Base-by-base conservation (phyloP, 169 alveolate genomes). In the Plasmodium ovale region DNA sequence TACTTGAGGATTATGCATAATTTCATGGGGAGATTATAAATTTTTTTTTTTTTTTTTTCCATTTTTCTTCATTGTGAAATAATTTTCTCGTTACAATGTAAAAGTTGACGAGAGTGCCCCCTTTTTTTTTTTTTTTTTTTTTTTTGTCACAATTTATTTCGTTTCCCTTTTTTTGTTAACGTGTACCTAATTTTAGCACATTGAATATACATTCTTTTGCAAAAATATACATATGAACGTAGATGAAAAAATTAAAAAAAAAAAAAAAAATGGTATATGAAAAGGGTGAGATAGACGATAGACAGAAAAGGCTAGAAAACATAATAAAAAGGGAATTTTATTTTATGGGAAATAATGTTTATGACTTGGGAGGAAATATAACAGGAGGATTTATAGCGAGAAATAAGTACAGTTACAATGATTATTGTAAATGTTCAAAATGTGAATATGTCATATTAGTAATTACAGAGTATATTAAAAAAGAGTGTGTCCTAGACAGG, bases 391-490 rank as follows among this genome's bases (percentile, higher is more conserved):
- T 85, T 21, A 67, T 85, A 53, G 39, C 74, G 25, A 85, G 51
- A 7, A 54, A 85, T 14, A 68, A 53, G 16, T 85, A 29, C 37
- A 21, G 10, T 3, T 14, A 10, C 23, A 31, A 56, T 9, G 79
- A 64, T 31, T n/a, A 33, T 6, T 56, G 67, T 47, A 49, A 85
- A 25, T 85, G 87, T 33, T 39, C 21, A 7, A 85, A 35, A 33
- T 68, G 87, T 44, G 87, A 85, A n/a, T 33, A 68, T 68, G 47
- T 69, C 25, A 39, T 85, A 68, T 31, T 85, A 37, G 49, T 85
- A 25, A 47, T 85, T 35, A 85, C 73, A 25, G 91, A 85, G 9
- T 85, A 85, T 69, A 47, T 85, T 10, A 56, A 85, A 62, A 85
- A 85, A 29, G 87, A 85, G 9, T 68, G 87, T 68, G 31, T 68